Base-by-base conservation (phyloP, 2,329 filamentous ascomycete genomes). In the Monilinia aucupariae region DNA sequence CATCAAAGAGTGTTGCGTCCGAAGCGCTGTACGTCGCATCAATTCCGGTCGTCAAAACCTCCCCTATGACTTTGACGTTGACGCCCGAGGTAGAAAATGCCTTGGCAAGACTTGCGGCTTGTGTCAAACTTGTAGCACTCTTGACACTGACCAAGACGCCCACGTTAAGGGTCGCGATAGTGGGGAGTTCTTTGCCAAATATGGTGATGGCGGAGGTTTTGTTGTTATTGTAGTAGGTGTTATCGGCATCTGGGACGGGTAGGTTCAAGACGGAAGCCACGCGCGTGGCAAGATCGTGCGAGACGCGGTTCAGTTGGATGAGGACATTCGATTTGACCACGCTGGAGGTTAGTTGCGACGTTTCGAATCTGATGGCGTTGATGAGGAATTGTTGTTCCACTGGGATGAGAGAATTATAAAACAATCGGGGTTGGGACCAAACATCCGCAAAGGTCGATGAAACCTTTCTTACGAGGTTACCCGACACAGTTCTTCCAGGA, bases 301-400 rank as follows among this genome's bases (percentile, higher is more conserved):
- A 83, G 69, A 91, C 78, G 51, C 80, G 81, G 78, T 91, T 91
- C 13, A 91, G 80, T 71, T 91, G 87, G 20, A 77, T 76, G 49
- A 91, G 78, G 1, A 89, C 84, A 67, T 89, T 90, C 67, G 82
- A 75, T 75, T 85, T 85, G 20, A 91, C 83, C 1, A 79, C 70
- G 0, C 75, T 68, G 49, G 83, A 85, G 68, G 79, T 76, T 41
- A 91, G 69, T 17, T 88, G 81, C 27, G 84, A 80, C 0, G 80
- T 81, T 76, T 91, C 88, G 73, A 91, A 90, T 34, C 88, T 85
- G 61, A 91, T 84, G 0, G 86, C 87, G 72, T 91, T 87, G 76
- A 91, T 80, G 47, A 91, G 74, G 71, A 89, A 86, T 71, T 91
- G 87, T 73, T 89, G 83, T 75, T 91, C 88, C 0, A 80, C 79